Percentiles rank a stretch among this genome's conserved stretches.
Evolutionary conservation across 2,329 filamentous ascomycete species (phyloP).

Genomic region (Ceratocystis huliohia): DNA sequence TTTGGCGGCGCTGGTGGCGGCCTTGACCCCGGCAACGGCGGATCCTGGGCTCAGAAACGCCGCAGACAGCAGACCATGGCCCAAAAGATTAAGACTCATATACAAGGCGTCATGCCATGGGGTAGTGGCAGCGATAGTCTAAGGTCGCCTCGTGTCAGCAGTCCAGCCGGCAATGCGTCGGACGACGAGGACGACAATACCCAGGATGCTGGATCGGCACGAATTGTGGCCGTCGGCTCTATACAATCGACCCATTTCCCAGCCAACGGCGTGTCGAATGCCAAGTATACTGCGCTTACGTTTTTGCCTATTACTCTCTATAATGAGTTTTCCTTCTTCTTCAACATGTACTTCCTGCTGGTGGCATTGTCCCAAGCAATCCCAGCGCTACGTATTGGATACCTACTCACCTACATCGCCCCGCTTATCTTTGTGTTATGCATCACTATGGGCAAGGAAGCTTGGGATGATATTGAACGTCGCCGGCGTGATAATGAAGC

Average conservation of each 20-base stretch:
- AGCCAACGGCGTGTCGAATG: constrained; percentile 84
- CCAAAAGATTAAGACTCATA: constrained; percentile 28
- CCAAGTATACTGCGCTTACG: constrained; percentile 90
- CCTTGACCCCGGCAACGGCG: neutral
- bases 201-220: constrained; percentile 55
- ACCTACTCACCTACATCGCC: constrained; percentile 86
- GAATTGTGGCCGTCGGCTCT: constrained; percentile 64
- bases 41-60: constrained; percentile 7
- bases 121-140: constrained; percentile 18
- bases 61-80: constrained; percentile 9
- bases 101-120: constrained; percentile 54
- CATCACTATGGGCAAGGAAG: constrained; percentile 92
- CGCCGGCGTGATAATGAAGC: constrained; percentile 82
- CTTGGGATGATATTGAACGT: constrained; percentile 79
- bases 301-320: constrained; percentile 91
- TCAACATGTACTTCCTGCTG: constrained; percentile 97
- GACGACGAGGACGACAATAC: constrained; percentile 41
- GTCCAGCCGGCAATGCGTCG: constrained; percentile 30
- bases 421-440: constrained; percentile 82
- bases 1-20: constrained; percentile 19
- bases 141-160: constrained; percentile 22
- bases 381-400: constrained; percentile 78
- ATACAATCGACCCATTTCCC: constrained; percentile 65
- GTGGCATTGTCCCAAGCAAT: constrained; percentile 91
- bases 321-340: constrained; percentile 99